Evolutionary conservation across 2,329 filamentous ascomycete species (phyloP).

Genomic region (Pezicula neosporulosa): DNA sequence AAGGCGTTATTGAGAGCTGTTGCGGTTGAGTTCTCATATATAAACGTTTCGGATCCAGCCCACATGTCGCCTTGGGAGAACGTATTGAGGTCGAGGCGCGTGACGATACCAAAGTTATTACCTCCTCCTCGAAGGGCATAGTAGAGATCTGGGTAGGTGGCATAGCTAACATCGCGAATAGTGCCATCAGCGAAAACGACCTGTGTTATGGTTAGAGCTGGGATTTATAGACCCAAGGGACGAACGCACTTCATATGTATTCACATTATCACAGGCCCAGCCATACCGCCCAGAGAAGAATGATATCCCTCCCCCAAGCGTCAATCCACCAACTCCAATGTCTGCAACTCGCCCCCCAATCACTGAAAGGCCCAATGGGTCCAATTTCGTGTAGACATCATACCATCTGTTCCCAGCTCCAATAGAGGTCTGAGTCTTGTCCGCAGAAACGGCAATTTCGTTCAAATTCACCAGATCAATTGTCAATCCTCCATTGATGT

Average conservation of each 20-base stretch:
- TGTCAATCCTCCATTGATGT: slow-evolving; percentile 12
- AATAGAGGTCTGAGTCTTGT: slow-evolving; percentile 7
- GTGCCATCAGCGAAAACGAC: slow-evolving; percentile 32
- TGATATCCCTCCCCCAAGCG: slow-evolving; percentile 11
- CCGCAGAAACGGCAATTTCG: slow-evolving; percentile 1
- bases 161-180: slow-evolving; percentile 26
- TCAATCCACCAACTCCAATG: slow-evolving; percentile 15
- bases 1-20: slow-evolving; percentile 14
- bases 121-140: slow-evolving; percentile 51
- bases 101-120: slow-evolving; percentile 51
- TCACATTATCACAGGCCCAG: slow-evolving; percentile 15
- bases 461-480: slow-evolving; percentile 13
- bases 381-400: slow-evolving; percentile 14
- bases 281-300: slow-evolving; percentile 11
- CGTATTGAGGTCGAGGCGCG: slow-evolving; percentile 32
- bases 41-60: slow-evolving; percentile 1
- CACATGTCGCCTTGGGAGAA: slow-evolving; percentile 9
- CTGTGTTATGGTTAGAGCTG: background rate
- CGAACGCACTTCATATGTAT: slow-evolving; percentile 9
- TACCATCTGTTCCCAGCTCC: slow-evolving; percentile 15
- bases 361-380: slow-evolving; percentile 11
- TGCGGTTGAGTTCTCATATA: background rate
- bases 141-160: slow-evolving; percentile 45
- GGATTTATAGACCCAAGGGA: background rate
- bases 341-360: slow-evolving; percentile 11